Base-by-base conservation (phyloP, 2,329 filamentous ascomycete species). In the Pseudocercospora cruenta region DNA sequence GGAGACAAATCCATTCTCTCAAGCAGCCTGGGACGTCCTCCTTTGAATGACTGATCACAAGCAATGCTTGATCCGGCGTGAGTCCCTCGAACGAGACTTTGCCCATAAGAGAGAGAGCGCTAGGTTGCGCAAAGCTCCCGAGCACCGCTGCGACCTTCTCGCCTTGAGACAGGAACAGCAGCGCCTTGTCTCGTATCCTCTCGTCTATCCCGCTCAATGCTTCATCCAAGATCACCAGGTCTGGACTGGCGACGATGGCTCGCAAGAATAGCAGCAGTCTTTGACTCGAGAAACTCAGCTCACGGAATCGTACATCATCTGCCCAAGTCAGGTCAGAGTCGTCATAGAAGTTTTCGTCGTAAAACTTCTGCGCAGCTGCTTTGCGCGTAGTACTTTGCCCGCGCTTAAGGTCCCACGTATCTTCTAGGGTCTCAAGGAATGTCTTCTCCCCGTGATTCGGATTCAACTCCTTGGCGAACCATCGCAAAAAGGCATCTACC, bases 31-130 rank as follows among this genome's bases (percentile, higher is more conserved):
- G 95, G 9, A 98, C 91, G 78, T 99, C 95, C 73, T 97, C 93
- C 68, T 89, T 89, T 67, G 94, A 85, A 80, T 99, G 95, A 67
- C 93, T 95, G 66, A 98, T 94, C 69, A 94, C 93, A n/a, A 98
- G 86, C 62, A 99, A 80, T 0, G 93, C 93, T 79, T 98, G 94
- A 22, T 87, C 78, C 0, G 88, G 82, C 1, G 84, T 84, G 63
- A 97, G 79, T 0, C 93, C 93, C 0, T 74, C 75, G 4, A 94
- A 80, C 22, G 79, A 82, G 1, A 87, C 82, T 1, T 77, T 75
- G 0, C 82, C 85, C 0, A 78, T 71, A 63, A 79, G 80, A 7
- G 81, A 77, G 0, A 78, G 77, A 1, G 68, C 51, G 54, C 72
- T 74, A 19, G 54, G 33, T 19, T 75, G 72, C n/a, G 43, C 36